These are phyloP conservation scores for Fibroporia radiculosa DNA, from an alignment of 768 basidiomycete genomes.

Conservation along the genomic window DNA sequence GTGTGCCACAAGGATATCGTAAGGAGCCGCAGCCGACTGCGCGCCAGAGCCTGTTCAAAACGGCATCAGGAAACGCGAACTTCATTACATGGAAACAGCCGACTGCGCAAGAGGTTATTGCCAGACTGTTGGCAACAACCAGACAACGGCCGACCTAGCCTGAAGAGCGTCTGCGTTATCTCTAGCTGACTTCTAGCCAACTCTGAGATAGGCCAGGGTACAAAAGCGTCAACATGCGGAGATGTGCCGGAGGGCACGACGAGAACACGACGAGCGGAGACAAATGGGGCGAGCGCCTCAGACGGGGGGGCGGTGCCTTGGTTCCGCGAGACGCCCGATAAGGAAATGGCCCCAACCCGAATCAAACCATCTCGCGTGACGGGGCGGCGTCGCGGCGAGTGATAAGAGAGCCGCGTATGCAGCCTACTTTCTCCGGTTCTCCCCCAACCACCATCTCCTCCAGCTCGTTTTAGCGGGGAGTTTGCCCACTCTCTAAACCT, in stretches of 20 bases:
- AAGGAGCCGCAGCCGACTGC: too few species aligned
- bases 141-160: too few species aligned
- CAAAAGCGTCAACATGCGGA: not conserved
- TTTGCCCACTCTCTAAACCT: conserved; percentile 8
- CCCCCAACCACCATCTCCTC: conserved; percentile 16
- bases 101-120: too few species aligned
- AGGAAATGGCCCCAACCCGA: not conserved
- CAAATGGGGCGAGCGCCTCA: not conserved
- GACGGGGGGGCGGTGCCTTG: not conserved
- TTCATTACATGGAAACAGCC: too few species aligned
- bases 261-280: not conserved
- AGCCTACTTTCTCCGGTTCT: conserved; percentile 3
- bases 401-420: conserved; percentile 13
- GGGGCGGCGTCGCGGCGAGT: conserved; percentile 1
- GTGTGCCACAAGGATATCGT: too few species aligned
- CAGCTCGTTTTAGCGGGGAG: conserved; percentile 1
- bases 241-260: conserved; percentile 1
- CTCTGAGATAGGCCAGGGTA: too few species aligned
- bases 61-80: too few species aligned
- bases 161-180: too few species aligned
- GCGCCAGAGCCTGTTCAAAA: too few species aligned
- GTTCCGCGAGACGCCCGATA: not conserved
- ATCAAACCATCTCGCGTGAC: conserved; percentile 11
- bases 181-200: too few species aligned
- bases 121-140: too few species aligned